phyloP scores from a whole-genome alignment of 306 rosid genomes.

The Erythrophleum fordii region DNA sequence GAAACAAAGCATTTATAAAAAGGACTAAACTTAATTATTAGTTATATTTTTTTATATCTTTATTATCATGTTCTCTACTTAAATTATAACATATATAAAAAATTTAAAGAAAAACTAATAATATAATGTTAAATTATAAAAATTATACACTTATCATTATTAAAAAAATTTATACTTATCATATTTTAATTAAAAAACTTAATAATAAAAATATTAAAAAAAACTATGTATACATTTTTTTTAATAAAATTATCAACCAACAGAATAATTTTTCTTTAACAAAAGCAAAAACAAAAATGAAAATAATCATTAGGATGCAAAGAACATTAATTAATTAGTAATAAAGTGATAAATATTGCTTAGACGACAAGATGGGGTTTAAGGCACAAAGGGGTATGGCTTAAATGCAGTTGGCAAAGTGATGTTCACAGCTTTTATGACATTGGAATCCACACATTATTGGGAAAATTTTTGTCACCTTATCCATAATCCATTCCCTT shows the following conservation, averaged over 20 bases:
- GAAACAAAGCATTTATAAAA: not conserved
- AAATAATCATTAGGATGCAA: not conserved
- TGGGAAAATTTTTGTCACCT: not conserved
- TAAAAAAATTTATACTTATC: too few relatives aligned
- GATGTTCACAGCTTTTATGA: not conserved
- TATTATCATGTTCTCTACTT: not conserved
- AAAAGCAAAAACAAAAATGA: not conserved
- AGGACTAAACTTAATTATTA: not conserved
- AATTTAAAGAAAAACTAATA: not conserved
- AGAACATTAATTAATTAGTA: not conserved
- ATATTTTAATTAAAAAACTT: not conserved
- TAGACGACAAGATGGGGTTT: not conserved
- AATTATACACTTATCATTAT: not conserved
- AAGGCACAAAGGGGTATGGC: not conserved
- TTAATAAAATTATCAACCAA: not conserved
- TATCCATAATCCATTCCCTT: not conserved
- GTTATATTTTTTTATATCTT: not conserved
- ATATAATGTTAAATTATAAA: not conserved
- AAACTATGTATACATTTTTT: not conserved
- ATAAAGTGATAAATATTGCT: not conserved
- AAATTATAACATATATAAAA: too few relatives aligned
- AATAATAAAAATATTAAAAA: too few relatives aligned
- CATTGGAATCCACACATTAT: not conserved
- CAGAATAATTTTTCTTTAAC: not conserved
- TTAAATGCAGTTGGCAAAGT: not conserved